phyloP scores from a whole-genome alignment of 257 asterid genomes.

The Solanum pinnatisectum region DNA sequence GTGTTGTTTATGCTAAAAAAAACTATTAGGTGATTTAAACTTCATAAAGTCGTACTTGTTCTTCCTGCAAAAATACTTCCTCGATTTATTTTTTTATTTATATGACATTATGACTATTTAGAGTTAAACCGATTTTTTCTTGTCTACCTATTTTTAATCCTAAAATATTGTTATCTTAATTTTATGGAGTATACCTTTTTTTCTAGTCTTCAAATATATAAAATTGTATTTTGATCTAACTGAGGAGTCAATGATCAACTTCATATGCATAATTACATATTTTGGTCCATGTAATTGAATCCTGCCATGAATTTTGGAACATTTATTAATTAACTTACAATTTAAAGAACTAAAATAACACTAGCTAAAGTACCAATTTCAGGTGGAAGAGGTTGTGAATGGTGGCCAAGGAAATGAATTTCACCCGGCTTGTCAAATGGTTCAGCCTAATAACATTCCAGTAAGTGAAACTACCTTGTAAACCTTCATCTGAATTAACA shows the following conservation, averaged over 20 bases:
- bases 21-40: neutral
- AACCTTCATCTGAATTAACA: neutral
- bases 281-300: neutral
- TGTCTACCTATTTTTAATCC: neutral
- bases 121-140: neutral
- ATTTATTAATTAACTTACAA: neutral
- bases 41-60: neutral
- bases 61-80: neutral
- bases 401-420: neutral
- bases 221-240: neutral
- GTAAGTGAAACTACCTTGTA: slow-evolving; percentile 5
- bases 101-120: neutral
- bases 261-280: neutral
- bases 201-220: neutral
- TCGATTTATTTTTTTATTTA: no score
- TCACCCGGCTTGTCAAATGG: neutral
- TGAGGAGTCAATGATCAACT: neutral
- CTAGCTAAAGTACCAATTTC: neutral
- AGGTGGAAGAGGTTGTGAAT: neutral
- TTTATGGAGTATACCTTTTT: neutral
- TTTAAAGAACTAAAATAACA: neutral
- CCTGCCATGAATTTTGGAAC: neutral
- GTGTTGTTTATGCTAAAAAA: neutral
- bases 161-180: neutral
- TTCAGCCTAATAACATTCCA: neutral